These are phyloP conservation scores for Eimeria necatrix DNA, from an alignment of 169 alveolate genomes.

Conservation along the genomic window DNA sequence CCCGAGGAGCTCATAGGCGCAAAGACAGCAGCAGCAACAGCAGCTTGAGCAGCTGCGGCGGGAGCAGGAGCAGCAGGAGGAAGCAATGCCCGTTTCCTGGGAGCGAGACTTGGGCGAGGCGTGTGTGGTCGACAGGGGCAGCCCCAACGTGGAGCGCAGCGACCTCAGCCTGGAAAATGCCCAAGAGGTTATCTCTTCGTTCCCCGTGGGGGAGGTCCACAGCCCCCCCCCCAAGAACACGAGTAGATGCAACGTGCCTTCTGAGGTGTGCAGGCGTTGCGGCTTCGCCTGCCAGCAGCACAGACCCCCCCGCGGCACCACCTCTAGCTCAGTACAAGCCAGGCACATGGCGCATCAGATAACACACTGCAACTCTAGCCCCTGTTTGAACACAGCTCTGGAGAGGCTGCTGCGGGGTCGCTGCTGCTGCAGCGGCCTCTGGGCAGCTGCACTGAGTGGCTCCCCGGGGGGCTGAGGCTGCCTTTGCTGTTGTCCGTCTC, in stretches of 20 bases:
- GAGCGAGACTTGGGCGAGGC: slow-evolving; percentile 67
- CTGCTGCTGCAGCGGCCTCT: too few species aligned
- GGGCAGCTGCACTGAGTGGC: too few species aligned
- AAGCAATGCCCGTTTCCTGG: slow-evolving; percentile 60
- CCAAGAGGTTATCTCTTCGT: slow-evolving; percentile 51
- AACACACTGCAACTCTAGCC: too few species aligned
- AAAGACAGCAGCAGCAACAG: too few species aligned
- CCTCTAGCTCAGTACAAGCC: too few species aligned
- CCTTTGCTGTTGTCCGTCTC: not conserved
- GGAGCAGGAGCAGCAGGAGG: not conserved
- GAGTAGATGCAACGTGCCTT: slow-evolving; percentile 76
- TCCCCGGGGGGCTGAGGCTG: not conserved
- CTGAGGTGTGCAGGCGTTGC: slow-evolving; percentile 29
- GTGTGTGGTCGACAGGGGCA: slow-evolving; percentile 57
- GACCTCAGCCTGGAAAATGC: slow-evolving; percentile 41
- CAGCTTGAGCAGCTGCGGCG: not conserved
- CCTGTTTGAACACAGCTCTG: too few species aligned
- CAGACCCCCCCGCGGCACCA: too few species aligned
- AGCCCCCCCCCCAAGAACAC: slow-evolving; percentile 75
- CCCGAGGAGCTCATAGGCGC: too few species aligned
- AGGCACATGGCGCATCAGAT: too few species aligned
- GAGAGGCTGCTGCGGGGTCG: too few species aligned
- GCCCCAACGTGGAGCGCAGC: slow-evolving; percentile 50
- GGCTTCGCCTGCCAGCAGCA: too few species aligned
- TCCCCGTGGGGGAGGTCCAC: slow-evolving; percentile 77